These are phyloP conservation scores for Microsporum audouinii DNA, from an alignment of 2,329 filamentous ascomycete genomes.

Conservation along the genomic window DNA sequence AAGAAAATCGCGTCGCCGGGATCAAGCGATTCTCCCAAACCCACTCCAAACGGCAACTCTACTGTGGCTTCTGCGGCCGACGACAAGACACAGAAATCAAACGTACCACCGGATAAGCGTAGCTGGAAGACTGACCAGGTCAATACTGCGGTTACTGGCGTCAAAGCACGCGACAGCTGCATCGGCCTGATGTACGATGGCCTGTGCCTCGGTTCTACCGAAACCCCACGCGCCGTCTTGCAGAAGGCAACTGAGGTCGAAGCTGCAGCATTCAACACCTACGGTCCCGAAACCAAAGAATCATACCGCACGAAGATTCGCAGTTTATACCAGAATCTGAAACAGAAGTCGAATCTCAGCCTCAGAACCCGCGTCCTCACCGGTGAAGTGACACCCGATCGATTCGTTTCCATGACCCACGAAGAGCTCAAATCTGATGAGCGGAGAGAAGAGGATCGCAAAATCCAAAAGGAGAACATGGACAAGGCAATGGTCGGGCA, in stretches of 20 bases:
- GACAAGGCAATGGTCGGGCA: constrained; percentile 91
- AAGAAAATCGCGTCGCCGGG: constrained; percentile 37
- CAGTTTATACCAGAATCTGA: constrained; percentile 87
- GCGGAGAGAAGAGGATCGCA: constrained; percentile 62
- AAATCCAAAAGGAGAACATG: constrained; percentile 85
- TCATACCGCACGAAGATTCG: constrained; percentile 83
- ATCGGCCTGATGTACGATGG: constrained; percentile 92
- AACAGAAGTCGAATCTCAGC: constrained; percentile 74
- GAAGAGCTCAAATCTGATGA: constrained; percentile 85
- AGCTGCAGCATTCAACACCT: constrained; percentile 57
- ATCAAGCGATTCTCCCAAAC: constrained; percentile 33
- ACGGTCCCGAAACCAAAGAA: constrained; percentile 56
- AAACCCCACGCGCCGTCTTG: constrained; percentile 55
- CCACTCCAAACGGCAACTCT: constrained; percentile 41
- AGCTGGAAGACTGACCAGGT: constrained; percentile 73
- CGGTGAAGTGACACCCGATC: constrained; percentile 58
- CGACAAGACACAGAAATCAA: constrained; percentile 42
- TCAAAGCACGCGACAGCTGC: constrained; percentile 65
- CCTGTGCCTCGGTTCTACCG: constrained; percentile 57
- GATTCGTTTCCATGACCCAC: constrained; percentile 75
- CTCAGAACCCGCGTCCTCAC: constrained; percentile 65
- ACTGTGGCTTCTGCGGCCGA: constrained; percentile 40
- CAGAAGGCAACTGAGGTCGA: constrained; percentile 59
- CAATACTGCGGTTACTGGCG: constrained; percentile 62
- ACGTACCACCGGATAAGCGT: constrained; percentile 60